These are phyloP conservation scores for Metschnikowia continentalis DNA, from an alignment of 805 yeast genomes.

Conservation along the genomic window DNA sequence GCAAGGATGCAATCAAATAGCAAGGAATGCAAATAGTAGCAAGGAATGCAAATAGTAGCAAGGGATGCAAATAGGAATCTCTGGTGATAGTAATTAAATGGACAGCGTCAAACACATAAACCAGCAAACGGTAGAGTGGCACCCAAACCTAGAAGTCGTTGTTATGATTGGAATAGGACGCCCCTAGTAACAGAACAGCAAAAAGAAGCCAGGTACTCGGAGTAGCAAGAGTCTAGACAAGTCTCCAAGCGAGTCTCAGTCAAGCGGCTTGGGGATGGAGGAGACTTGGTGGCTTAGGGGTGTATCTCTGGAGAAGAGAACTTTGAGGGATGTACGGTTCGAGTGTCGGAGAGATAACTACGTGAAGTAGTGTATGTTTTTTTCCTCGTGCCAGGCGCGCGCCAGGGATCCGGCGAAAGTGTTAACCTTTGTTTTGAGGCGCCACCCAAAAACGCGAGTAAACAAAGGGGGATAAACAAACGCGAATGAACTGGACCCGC, in stretches of 20 bases:
- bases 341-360: neutral
- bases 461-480: conserved; percentile 20
- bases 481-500: conserved; percentile 10
- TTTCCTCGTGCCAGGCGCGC: conserved; percentile 4
- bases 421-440: conserved; percentile 3
- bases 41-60: neutral
- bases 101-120: neutral
- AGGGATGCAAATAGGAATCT: neutral
- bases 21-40: neutral
- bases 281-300: neutral
- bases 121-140: neutral
- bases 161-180: neutral
- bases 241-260: conserved; percentile 1
- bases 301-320: conserved; percentile 1
- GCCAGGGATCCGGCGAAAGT: conserved; percentile 2
- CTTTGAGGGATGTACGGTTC: neutral
- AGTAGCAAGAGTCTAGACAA: conserved; percentile 1
- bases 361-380: conserved; percentile 1
- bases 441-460: conserved; percentile 8
- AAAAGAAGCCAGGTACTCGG: neutral
- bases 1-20: neutral
- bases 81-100: neutral
- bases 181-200: neutral
- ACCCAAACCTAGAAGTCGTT: neutral
- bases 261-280: conserved; percentile 1